These are phyloP conservation scores for Poterioochromonas sp. DNA, from an alignment of 352 stramenopile species.

Conservation along the genomic window DNA sequence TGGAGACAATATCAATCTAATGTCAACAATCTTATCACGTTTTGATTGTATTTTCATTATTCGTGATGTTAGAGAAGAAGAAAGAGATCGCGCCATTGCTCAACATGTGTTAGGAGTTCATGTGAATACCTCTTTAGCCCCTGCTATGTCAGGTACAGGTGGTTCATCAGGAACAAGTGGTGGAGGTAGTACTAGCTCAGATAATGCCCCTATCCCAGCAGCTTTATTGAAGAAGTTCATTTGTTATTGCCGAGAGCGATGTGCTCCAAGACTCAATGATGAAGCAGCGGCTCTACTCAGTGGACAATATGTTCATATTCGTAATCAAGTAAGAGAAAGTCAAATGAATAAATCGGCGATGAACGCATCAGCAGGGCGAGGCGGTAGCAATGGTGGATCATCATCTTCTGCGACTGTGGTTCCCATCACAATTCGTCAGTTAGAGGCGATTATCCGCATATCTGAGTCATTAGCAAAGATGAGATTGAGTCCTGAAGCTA, in stretches of 20 bases:
- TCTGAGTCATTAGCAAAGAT: slow-evolving; percentile 93
- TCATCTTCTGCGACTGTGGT: slow-evolving; percentile 84
- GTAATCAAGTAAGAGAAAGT: slow-evolving; percentile 53
- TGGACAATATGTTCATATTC: slow-evolving; percentile 46
- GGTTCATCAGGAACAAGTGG: slow-evolving; percentile 70
- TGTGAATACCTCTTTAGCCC: slow-evolving; percentile 77
- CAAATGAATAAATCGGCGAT: slow-evolving; percentile 69
- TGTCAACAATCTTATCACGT: slow-evolving; percentile 94
- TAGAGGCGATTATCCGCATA: slow-evolving; percentile 99
- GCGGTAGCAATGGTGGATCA: no score
- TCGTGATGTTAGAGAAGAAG: slow-evolving; percentile 89
- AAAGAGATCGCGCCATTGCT: slow-evolving; percentile 86
- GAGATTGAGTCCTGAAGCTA: slow-evolving; percentile 50
- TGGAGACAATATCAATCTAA: slow-evolving; percentile 97
- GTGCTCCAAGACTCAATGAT: slow-evolving; percentile 97
- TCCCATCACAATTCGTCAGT: slow-evolving; percentile 89
- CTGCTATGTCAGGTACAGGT: slow-evolving; percentile 69
- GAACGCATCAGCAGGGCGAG: slow-evolving; percentile 89
- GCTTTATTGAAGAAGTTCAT: slow-evolving; percentile 47
- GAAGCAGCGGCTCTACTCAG: slow-evolving; percentile 83
- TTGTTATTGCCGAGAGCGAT: slow-evolving; percentile 48
- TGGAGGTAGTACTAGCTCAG: slow-evolving; percentile 55
- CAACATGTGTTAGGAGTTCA: slow-evolving; percentile 95
- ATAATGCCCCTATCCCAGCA: slow-evolving; percentile 42
- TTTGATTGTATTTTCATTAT: slow-evolving; percentile 99